phyloP scores from a whole-genome alignment of 345 rosid genomes.

The Mercurialis annua region DNA sequence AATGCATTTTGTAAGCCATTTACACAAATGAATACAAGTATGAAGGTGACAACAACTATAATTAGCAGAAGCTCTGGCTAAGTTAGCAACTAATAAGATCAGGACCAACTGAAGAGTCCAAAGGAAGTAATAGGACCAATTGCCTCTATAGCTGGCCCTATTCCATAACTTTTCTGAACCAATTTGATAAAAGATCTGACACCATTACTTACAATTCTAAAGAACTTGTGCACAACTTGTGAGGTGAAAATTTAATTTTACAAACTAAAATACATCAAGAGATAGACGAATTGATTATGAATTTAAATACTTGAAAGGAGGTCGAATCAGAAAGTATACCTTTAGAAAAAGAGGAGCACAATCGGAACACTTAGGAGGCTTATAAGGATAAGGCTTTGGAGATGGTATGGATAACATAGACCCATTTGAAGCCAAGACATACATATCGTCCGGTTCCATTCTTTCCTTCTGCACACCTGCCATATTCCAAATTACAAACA shows the following conservation, averaged over 20 bases:
- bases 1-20: background rate
- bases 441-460: slow-evolving; percentile 91
- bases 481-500: slow-evolving; percentile 20
- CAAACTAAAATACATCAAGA: too few relatives aligned
- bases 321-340: slow-evolving; percentile 40
- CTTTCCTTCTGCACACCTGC: slow-evolving; percentile 99
- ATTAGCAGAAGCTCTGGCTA: background rate
- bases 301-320: background rate
- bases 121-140: background rate
- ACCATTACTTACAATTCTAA: background rate
- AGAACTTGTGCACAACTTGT: background rate
- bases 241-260: background rate
- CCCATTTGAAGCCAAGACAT: slow-evolving; percentile 71
- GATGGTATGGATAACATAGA: slow-evolving; percentile 58
- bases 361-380: slow-evolving; percentile 87
- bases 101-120: background rate
- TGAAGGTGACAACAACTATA: too few relatives aligned
- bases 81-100: background rate
- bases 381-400: slow-evolving; percentile 80
- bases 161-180: background rate
- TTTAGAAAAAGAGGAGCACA: slow-evolving; percentile 87
- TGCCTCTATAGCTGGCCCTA: background rate
- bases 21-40: background rate
- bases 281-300: background rate
- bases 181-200: background rate